These are phyloP conservation scores for Urtica urens DNA, from an alignment of 306 rosid species.

Conservation along the genomic window DNA sequence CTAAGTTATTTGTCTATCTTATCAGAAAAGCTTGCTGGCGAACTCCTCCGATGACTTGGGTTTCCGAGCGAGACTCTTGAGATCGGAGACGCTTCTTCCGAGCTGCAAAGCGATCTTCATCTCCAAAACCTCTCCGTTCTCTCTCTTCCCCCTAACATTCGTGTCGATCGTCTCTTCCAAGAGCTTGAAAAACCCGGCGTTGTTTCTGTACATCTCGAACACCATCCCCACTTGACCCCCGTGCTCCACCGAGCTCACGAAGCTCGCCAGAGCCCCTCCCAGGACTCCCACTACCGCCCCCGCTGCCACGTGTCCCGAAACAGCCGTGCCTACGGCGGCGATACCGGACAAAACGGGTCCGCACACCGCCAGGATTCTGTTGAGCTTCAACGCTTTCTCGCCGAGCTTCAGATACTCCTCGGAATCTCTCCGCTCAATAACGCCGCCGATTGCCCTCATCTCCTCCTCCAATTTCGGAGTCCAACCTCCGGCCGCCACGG, in stretches of 20 bases:
- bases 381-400: conserved; percentile 26
- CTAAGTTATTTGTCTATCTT: conserved; percentile 15
- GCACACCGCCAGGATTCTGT: conserved; percentile 43
- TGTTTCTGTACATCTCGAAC: conserved; percentile 52
- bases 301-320: conserved; percentile 8
- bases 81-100: conserved; percentile 53
- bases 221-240: conserved; percentile 90
- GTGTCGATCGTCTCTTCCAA: conserved; percentile 46
- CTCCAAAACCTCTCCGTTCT: conserved; percentile 54
- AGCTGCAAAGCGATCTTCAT: conserved; percentile 51
- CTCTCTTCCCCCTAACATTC: conserved; percentile 43
- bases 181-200: conserved; percentile 52
- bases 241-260: conserved; percentile 58
- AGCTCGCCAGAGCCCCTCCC: conserved; percentile 51
- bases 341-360: conserved; percentile 53
- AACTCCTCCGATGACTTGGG: conserved; percentile 28
- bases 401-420: conserved; percentile 40
- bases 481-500: conserved; percentile 43
- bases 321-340: conserved; percentile 44
- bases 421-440: conserved; percentile 37
- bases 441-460: conserved; percentile 34
- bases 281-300: conserved; percentile 40
- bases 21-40: conserved; percentile 63
- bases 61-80: conserved; percentile 30
- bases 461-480: conserved; percentile 41